Base-by-base conservation (phyloP, 2,329 filamentous ascomycete species). In the Penicillium sp. region DNA sequence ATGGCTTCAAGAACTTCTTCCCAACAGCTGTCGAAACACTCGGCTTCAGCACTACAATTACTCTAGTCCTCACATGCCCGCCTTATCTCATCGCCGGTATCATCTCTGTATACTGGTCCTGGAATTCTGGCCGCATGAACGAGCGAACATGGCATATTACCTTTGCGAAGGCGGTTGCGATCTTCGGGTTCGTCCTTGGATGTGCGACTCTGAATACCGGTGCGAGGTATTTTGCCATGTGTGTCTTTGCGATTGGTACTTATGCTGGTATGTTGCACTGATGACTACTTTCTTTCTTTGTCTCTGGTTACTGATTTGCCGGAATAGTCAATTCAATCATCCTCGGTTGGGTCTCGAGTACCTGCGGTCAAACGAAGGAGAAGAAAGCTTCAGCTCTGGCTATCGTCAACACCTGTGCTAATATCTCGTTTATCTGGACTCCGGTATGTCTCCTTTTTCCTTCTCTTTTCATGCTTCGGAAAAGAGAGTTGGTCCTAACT, bases 81-180 rank as follows among this genome's bases (percentile, higher is more conserved):
- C 80, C 80, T 0, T 82, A 79, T 61, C 68, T 80, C 46, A 68
- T 80, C 30, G 79, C 80, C 2, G 79, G 77, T 13, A 70, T 68
- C 0, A 71, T 74, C 2, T 77, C 77, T 3, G 77, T 82, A 27
- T 56, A 73, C 10, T 75, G 76, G n/a, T 78, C 76, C 2, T 81
- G 77, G 75, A 79, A 71, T 48, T 81, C 79, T 2, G 80, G 79
- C 0, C 71, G 73, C 1, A 64, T 76, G 46, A 65, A 68, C 34
- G 66, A 68, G 48, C 59, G 66, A 27, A 68, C 67, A 13, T 68
- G 66, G 64, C 66, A 69, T 50, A 68, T 68, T 29, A 68, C 66
- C 5, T 49, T 40, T 4, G 61, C 62, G 7, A 62, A 64, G 26
- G 43, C 53, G 5, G 53, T 59, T 15, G 67, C 67, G 10, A 63